phyloP scores from a whole-genome alignment of 768 basidiomycete species.

The Scleroderma citrinum region DNA sequence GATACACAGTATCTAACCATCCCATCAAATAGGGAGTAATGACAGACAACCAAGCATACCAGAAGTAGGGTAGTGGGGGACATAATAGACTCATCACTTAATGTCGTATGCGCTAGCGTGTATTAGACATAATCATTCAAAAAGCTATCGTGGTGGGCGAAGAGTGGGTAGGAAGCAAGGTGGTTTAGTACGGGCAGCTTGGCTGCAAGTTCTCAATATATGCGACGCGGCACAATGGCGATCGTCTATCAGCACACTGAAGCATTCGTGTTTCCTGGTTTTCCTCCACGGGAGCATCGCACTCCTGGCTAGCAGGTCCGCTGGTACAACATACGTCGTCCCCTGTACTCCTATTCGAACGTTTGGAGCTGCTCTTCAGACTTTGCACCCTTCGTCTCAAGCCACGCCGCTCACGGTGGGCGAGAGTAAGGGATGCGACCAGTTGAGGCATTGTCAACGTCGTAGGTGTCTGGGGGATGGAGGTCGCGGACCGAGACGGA shows the following conservation, averaged over 20 bases:
- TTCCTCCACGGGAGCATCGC: background rate
- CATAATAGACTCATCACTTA: too few relatives aligned
- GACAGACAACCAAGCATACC: too few relatives aligned
- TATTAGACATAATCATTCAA: background rate
- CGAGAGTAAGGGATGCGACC: slow-evolving; percentile 25
- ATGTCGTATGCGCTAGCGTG: background rate
- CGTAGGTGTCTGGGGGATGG: slow-evolving; percentile 8
- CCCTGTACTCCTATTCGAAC: background rate
- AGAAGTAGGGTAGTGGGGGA: too few relatives aligned
- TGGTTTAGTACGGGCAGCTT: too few relatives aligned
- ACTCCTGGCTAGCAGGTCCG: background rate
- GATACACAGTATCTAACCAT: too few relatives aligned
- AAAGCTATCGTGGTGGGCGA: background rate
- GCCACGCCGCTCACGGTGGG: slow-evolving; percentile 18
- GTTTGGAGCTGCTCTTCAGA: background rate
- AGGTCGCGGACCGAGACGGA: background rate
- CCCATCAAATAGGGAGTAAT: too few relatives aligned
- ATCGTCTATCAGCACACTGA: slow-evolving; percentile 2
- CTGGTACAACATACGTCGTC: background rate
- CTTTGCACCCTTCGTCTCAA: background rate
- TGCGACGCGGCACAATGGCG: slow-evolving; percentile 20
- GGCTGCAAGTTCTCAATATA: slow-evolving; percentile 26
- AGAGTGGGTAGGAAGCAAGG: background rate
- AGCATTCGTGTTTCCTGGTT: background rate
- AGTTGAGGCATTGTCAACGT: slow-evolving; percentile 28